Evolutionary conservation across 2,329 filamentous ascomycete genomes (phyloP), one percentile per base, ranked within the genome.

Genomic region (Ceratocystis smalleyi): DNA sequence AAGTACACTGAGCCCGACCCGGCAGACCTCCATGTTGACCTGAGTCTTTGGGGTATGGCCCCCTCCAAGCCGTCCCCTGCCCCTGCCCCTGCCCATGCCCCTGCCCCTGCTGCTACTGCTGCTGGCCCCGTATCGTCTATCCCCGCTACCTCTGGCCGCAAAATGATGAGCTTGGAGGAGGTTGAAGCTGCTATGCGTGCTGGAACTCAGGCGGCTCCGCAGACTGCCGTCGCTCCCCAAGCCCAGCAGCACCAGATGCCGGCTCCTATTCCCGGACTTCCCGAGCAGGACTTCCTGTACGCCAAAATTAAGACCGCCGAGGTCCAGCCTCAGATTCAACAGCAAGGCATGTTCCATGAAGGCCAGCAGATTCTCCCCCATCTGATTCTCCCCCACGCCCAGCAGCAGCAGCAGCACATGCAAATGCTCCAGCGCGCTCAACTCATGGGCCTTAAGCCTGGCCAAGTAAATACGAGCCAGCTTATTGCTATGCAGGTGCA

Each of bases 81-180:
- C 61, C 67, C 72, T 27, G 69, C 73, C 61, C 70, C 73, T 68
- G 70, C 69, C n/a, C n/a, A n/a, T 5, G 69, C 72, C 61, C 67
- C 72, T 27, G 69, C 73, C 61, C 70, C 73, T 68, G 70, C 69
- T 59, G 67, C 70, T 32, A 3, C 54, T 24, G 47, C 22, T 27
- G 10, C 47, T 1, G 47, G 47, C 47, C 5, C 19, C 10, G 22
- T 15, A 5, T 51, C 47, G 8, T 51, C 47, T 51, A 66, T 68
- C 10, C 15, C 69, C 24, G 68, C 76, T 59, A 70, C 63, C 17
- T 24, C 70, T 19, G 72, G 80, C 51, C 84, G 85, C 71, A 96
- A 91, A 77, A 86, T 96, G 76, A 86, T 99, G 87, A 97, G 90
- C 70, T 75, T 99, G 71, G 94, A 97, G 73, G 94, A 99, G 76